Percentiles rank a stretch among this genome's conserved stretches.
Evolutionary conservation across 345 rosid species (phyloP).

Genomic region (Carallia pectinifolia): DNA sequence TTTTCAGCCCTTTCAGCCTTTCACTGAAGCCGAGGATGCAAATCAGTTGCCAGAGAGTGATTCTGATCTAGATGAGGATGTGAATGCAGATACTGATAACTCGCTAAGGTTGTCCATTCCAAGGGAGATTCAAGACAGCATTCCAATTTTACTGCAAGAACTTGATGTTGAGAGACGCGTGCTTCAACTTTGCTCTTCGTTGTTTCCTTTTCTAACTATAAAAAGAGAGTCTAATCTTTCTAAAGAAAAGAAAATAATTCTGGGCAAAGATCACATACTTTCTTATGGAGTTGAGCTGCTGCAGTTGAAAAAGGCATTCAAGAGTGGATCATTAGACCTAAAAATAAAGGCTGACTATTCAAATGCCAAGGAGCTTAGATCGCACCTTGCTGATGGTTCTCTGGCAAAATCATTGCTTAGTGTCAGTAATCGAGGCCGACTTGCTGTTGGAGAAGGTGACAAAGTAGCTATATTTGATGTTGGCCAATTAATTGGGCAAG

Average conservation of each 20-base stretch:
- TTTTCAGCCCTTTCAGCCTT: constrained; percentile 71
- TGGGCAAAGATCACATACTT: constrained; percentile 78
- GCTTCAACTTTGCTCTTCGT: constrained; percentile 66
- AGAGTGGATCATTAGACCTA: constrained; percentile 95
- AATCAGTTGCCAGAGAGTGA: constrained; percentile 88
- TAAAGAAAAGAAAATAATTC: constrained; percentile 59
- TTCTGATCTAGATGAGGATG: constrained; percentile 87
- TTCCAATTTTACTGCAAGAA: constrained; percentile 68
- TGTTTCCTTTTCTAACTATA: constrained; percentile 73
- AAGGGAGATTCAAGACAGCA: constrained; percentile 62
- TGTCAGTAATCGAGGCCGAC: constrained; percentile 88
- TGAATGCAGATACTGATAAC: constrained; percentile 49
- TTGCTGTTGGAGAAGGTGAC: constrained; percentile 99
- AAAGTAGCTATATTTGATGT: constrained; percentile 95
- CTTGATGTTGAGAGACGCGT: constrained; percentile 73
- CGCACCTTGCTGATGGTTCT: constrained; percentile 81
- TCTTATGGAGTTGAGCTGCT: constrained; percentile 74
- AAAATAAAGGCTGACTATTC: constrained; percentile 97
- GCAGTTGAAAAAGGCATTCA: constrained; percentile 93
- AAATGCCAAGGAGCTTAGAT: constrained; percentile 87
- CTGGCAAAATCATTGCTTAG: constrained; percentile 93
- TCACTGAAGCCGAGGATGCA: constrained; percentile 77
- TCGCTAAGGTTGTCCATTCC: constrained; percentile 57
- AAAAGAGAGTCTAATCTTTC: constrained; percentile 70
- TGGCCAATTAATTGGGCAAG: constrained; percentile 91